Conservation (phyloP, 228 moss, liverwort and hornwort species). For the Sphagnum magellanicum region DNA sequence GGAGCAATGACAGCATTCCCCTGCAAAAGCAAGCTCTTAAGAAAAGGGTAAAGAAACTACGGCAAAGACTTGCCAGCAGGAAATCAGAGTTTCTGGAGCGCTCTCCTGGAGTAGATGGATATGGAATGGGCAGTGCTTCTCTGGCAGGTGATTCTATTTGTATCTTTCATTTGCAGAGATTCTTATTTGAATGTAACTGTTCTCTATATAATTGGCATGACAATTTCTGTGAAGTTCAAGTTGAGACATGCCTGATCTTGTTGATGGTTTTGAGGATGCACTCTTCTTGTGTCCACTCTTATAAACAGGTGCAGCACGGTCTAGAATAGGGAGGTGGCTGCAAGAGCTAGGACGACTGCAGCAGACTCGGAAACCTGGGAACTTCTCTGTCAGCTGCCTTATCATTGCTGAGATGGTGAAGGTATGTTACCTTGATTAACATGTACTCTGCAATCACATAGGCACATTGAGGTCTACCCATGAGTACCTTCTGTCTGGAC, state of each 20-base stretch:
- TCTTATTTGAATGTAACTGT: too few relatives aligned
- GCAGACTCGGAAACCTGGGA: conserved; percentile 15
- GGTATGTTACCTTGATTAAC: neutral
- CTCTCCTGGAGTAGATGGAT: conserved; percentile 10
- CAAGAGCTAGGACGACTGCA: conserved; percentile 27
- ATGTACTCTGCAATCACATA: neutral
- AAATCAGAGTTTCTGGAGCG: conserved; percentile 28
- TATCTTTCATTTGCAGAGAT: too few relatives aligned
- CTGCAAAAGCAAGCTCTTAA: conserved; percentile 9
- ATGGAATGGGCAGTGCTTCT: conserved; percentile 15
- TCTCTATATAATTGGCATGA: too few relatives aligned
- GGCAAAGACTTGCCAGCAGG: conserved; percentile 11
- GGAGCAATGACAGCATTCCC: conserved; percentile 10
- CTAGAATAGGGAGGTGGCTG: conserved; percentile 25
- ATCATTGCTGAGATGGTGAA: conserved; percentile 28
- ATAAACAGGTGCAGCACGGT: conserved; percentile 12
- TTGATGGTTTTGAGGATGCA: too few relatives aligned
- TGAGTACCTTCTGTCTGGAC: neutral
- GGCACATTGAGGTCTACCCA: neutral
- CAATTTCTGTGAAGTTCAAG: too few relatives aligned
- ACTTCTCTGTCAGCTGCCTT: conserved; percentile 10
- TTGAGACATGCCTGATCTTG: too few relatives aligned
- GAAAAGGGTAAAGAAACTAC: conserved; percentile 30
- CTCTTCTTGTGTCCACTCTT: neutral
- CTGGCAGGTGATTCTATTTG: conserved; percentile 6